phyloP scores from a whole-genome alignment of 805 yeast genomes.

The Candida suzukii region DNA sequence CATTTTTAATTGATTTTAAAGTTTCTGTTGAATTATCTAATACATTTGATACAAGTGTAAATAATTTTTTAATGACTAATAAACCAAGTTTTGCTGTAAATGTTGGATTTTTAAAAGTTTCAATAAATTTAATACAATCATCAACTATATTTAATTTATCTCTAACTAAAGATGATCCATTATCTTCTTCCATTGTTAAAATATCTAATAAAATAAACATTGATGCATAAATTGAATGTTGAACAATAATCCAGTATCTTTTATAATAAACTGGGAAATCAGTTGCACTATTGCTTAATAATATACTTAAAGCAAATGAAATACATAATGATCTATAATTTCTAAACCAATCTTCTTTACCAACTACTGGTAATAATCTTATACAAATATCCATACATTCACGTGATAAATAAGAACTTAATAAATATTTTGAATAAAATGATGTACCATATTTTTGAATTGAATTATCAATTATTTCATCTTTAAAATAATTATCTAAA shows the following conservation, averaged over 20 bases:
- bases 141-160: constrained; percentile 11
- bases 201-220: constrained; percentile 17
- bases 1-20: constrained; percentile 11
- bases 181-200: constrained; percentile 16
- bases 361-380: constrained; percentile 13
- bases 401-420: constrained; percentile 16
- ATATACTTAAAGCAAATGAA: constrained; percentile 9
- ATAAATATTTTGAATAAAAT: constrained; percentile 11
- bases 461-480: neutral
- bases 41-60: constrained; percentile 13
- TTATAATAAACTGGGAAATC: constrained; percentile 15
- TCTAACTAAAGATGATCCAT: constrained; percentile 10
- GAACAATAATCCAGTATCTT: constrained; percentile 19
- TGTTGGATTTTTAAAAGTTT: constrained; percentile 10
- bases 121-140: constrained; percentile 12
- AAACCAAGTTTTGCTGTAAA: constrained; percentile 19
- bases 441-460: constrained; percentile 7
- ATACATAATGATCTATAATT: constrained; percentile 15
- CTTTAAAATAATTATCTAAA: constrained; percentile 8
- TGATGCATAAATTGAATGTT: constrained; percentile 19
- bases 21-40: constrained; percentile 5
- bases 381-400: constrained; percentile 16
- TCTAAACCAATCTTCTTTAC: constrained; percentile 12
- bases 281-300: constrained; percentile 11
- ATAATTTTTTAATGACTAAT: constrained; percentile 18